Evolutionary conservation across 257 asterid genomes (phyloP).

Genomic region (Solanum etuberosum): DNA sequence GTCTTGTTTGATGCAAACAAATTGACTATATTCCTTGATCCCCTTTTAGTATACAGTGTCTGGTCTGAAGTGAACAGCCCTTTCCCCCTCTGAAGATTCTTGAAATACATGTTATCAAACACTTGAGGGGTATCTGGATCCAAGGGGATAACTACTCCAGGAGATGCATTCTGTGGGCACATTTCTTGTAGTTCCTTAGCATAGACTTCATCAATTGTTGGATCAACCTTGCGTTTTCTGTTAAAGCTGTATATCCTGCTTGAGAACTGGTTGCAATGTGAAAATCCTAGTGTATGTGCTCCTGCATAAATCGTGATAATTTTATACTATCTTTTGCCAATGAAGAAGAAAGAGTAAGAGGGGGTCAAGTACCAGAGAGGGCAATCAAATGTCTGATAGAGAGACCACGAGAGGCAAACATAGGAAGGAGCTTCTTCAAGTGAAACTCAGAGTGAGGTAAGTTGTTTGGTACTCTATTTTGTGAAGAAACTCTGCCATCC

Average conservation of each 20-base stretch:
- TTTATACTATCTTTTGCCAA: background rate
- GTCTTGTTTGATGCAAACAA: slow-evolving; percentile 31
- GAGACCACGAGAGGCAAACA: slow-evolving; percentile 40
- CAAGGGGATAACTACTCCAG: slow-evolving; percentile 58
- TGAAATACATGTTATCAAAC: slow-evolving; percentile 58
- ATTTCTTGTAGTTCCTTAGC: slow-evolving; percentile 42
- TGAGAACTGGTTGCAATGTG: slow-evolving; percentile 63
- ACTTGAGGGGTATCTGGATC: slow-evolving; percentile 44
- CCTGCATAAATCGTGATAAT: slow-evolving; percentile 16
- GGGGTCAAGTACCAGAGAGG: slow-evolving; percentile 35
- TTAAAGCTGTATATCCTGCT: slow-evolving; percentile 54
- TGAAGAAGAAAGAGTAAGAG: background rate
- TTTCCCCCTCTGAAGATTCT: slow-evolving; percentile 54
- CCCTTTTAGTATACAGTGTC: slow-evolving; percentile 36
- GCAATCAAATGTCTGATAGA: slow-evolving; percentile 55
- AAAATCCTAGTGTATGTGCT: slow-evolving; percentile 72
- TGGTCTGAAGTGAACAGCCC: slow-evolving; percentile 69
- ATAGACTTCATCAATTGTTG: slow-evolving; percentile 31
- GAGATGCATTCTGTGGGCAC: slow-evolving; percentile 60
- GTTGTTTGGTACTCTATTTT: slow-evolving; percentile 37
- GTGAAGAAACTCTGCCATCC: slow-evolving; percentile 58
- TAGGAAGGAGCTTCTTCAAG: slow-evolving; percentile 33
- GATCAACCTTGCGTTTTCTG: slow-evolving; percentile 31
- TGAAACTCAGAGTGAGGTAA: slow-evolving; percentile 48
- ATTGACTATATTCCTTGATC: slow-evolving; percentile 42